Percentiles rank a stretch among this genome's conserved stretches.
Conservation (phyloP, 768 basidiomycete genomes). For the Serendipita vermifera region DNA sequence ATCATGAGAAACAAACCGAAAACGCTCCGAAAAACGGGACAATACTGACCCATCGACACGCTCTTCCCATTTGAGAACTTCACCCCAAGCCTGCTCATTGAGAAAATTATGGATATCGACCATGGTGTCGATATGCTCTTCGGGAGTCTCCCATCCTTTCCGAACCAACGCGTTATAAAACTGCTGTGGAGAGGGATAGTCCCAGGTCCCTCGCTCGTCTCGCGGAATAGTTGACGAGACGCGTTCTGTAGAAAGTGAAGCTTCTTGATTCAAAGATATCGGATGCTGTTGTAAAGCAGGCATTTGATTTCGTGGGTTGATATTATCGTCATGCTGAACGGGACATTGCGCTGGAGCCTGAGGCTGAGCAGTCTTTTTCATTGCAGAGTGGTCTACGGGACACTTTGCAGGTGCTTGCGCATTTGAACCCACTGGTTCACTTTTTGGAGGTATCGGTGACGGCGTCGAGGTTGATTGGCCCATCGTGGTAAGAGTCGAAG, state of each 20-base stretch:
- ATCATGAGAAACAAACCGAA: background rate
- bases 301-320: slow-evolving; percentile 79
- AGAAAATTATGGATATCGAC: slow-evolving; percentile 97
- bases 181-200: slow-evolving; percentile 94
- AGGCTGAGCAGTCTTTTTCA: slow-evolving; percentile 13
- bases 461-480: background rate
- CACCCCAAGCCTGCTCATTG: slow-evolving; percentile 93
- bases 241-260: slow-evolving; percentile 57
- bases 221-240: slow-evolving; percentile 80
- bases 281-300: slow-evolving; percentile 64
- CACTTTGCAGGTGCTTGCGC: slow-evolving; percentile 34
- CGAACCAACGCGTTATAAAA: slow-evolving; percentile 94
- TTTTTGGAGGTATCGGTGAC: background rate
- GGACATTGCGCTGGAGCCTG: slow-evolving; percentile 26
- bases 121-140: slow-evolving; percentile 92
- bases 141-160: slow-evolving; percentile 96
- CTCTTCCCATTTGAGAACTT: slow-evolving; percentile 89
- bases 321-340: slow-evolving; percentile 23
- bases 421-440: background rate
- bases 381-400: slow-evolving; percentile 43
- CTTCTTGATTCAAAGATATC: slow-evolving; percentile 37
- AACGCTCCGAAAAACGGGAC: too few relatives aligned
- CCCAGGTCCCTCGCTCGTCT: slow-evolving; percentile 46
- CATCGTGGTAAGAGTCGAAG: slow-evolving; percentile 6
- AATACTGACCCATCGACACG: slow-evolving; percentile 43